Percentiles rank a stretch among this genome's conserved stretches.
Conservation (phyloP, 345 rosid genomes). For the Lenwebbia sp. region DNA sequence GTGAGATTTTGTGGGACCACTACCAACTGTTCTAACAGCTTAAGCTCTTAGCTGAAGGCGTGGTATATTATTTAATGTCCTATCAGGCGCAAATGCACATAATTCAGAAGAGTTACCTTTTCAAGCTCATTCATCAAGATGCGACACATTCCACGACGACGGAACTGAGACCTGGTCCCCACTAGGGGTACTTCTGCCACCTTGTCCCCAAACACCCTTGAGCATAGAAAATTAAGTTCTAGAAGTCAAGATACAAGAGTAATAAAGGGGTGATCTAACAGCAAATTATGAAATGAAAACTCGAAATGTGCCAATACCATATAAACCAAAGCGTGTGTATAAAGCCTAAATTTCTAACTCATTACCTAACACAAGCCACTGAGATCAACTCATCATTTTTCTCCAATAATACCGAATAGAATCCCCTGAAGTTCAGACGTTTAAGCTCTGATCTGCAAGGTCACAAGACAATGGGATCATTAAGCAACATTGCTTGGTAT, state of each 20-base stretch:
- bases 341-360: background rate
- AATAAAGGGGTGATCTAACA: background rate
- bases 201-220: conserved; percentile 37
- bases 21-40: no score
- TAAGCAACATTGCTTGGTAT: background rate
- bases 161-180: conserved; percentile 30
- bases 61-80: no score
- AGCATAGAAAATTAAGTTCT: background rate
- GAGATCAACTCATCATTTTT: conserved; percentile 35
- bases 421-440: conserved; percentile 45
- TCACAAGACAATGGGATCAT: background rate
- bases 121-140: conserved; percentile 38
- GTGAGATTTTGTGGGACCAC: no score
- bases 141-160: conserved; percentile 42
- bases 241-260: background rate
- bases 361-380: conserved; percentile 43
- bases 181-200: conserved; percentile 55
- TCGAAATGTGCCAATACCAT: background rate
- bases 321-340: background rate
- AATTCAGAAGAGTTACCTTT: conserved; percentile 30
- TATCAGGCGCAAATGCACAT: background rate
- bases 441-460: conserved; percentile 22
- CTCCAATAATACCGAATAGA: conserved; percentile 47
- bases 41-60: no score
- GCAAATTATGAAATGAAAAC: background rate